Evolutionary conservation across 768 basidiomycete genomes (phyloP).

Genomic region (Steccherinum ochraceum): DNA sequence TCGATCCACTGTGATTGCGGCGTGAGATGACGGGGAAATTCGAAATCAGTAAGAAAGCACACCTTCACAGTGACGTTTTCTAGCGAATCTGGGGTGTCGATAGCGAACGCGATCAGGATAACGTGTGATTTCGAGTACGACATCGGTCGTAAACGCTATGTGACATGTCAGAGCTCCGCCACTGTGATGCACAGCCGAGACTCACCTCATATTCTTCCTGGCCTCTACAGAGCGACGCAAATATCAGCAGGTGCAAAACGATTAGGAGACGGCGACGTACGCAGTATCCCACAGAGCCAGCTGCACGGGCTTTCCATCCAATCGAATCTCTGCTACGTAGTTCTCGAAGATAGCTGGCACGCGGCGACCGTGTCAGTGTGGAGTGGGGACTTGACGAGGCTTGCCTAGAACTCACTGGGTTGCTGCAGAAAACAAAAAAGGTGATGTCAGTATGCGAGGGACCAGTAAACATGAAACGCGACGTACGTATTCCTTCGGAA

Average conservation of each 20-base stretch:
- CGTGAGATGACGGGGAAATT: neutral
- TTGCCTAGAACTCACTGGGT: conserved; percentile 33
- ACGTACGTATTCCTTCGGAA: conserved; percentile 95
- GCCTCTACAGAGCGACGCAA: conserved; percentile 57
- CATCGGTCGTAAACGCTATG: conserved; percentile 85
- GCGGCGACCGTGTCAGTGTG: neutral
- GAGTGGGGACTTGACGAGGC: neutral
- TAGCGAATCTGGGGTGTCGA: conserved; percentile 94
- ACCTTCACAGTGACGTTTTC: conserved; percentile 95
- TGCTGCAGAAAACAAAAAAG: conserved; percentile 29
- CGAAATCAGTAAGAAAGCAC: conserved; percentile 10
- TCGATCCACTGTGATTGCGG: conserved; percentile 78
- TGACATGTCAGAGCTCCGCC: neutral
- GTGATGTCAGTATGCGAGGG: neutral
- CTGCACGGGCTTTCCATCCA: conserved; percentile 97
- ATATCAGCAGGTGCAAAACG: neutral
- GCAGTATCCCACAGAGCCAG: conserved; percentile 99
- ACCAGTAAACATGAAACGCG: conserved; percentile 33
- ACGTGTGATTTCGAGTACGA: conserved; percentile 99
- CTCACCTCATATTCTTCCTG: conserved; percentile 97
- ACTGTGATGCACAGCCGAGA: neutral
- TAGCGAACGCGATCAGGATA: conserved; percentile 94
- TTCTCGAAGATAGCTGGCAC: conserved; percentile 90
- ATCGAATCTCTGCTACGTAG: conserved; percentile 95
- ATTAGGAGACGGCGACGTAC: conserved; percentile 45